Base-by-base conservation (phyloP, 73 alveolate species). In the Symbiodinium natans region DNA sequence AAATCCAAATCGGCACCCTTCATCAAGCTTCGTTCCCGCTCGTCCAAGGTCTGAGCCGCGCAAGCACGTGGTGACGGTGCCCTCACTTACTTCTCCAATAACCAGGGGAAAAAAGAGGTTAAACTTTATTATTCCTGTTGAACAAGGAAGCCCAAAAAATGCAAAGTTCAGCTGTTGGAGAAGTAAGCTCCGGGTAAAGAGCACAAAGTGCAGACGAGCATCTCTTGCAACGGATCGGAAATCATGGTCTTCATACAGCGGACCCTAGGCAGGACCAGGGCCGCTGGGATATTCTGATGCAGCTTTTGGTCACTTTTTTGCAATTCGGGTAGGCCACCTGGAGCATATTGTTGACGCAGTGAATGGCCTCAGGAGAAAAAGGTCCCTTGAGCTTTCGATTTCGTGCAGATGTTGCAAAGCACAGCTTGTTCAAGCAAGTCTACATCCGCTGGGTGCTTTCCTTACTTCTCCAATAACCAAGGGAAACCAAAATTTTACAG, bases 261-360 rank as follows among this genome's bases (percentile, higher is more conserved):
- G 80, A 17, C 80, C 80, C 80, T 63, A 19, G 36, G 40, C n/a
- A n/a, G n/a, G n/a, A n/a, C n/a, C n/a, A n/a, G n/a, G n/a, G n/a
- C n/a, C n/a, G n/a, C n/a, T n/a, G n/a, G n/a, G n/a, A n/a, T n/a
- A n/a, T n/a, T n/a, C n/a, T n/a, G n/a, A n/a, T n/a, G n/a, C n/a
- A n/a, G n/a, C n/a, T n/a, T n/a, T n/a, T n/a, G n/a, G n/a, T n/a
- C n/a, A n/a, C n/a, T n/a, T n/a, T n/a, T n/a, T n/a, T 15, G 75
- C 29, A 63, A 36, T n/a, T 9, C 33, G 80, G 27, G 80, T 36
- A 17, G 36, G 33, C 11, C 29, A n/a, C 95, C 95, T 89, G 97
- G 54, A 90, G 39, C 89, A 90, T 27, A 54, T 90, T 90, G 97
- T 90, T 90, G 83, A 90, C 97, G 54, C 97, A 90, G 40, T 90